Evolutionary conservation across 495 filamentous ascomycete species (phyloP).

Genomic region (Chlorociboria aeruginascens): DNA sequence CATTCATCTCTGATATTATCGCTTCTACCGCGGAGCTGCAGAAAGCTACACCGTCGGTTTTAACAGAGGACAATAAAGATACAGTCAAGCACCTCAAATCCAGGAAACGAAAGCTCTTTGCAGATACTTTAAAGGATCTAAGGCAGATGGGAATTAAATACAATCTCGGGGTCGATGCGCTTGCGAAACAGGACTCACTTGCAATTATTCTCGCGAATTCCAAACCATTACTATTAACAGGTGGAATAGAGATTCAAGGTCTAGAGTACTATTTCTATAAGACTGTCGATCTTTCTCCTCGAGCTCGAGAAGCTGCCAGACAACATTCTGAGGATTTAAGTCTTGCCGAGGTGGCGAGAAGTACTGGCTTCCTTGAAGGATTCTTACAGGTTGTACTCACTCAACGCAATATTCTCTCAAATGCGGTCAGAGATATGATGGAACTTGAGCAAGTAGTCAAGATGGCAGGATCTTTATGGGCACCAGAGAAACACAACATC

Average conservation of each 20-base stretch:
- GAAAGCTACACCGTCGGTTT: constrained; percentile 61
- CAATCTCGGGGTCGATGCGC: constrained; percentile 55
- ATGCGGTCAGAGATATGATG: constrained; percentile 19
- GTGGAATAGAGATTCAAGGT: constrained; percentile 21
- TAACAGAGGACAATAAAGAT: constrained; percentile 75
- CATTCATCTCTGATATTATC: constrained; percentile 54
- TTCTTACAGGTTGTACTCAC: constrained; percentile 54
- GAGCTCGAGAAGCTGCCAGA: constrained; percentile 47
- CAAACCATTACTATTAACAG: constrained; percentile 19
- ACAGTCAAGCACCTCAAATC: constrained; percentile 76
- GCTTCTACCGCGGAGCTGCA: constrained; percentile 58
- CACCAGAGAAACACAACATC: constrained; percentile 4
- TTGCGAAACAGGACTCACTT: constrained; percentile 60
- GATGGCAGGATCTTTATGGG: constrained; percentile 23
- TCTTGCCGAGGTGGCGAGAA: constrained; percentile 59
- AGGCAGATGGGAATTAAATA: constrained; percentile 81
- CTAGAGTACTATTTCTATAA: constrained; percentile 70
- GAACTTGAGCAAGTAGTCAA: constrained; percentile 26
- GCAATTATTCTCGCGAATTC: constrained; percentile 51
- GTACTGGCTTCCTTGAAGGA: constrained; percentile 72
- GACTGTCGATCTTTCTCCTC: constrained; percentile 55
- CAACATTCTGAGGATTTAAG: constrained; percentile 79
- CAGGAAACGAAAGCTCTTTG: constrained; percentile 81
- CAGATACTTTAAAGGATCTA: constrained; percentile 69
- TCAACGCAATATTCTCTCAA: constrained; percentile 49